phyloP scores from a whole-genome alignment of 2,329 filamentous ascomycete genomes.

The Madurella fahalii region DNA sequence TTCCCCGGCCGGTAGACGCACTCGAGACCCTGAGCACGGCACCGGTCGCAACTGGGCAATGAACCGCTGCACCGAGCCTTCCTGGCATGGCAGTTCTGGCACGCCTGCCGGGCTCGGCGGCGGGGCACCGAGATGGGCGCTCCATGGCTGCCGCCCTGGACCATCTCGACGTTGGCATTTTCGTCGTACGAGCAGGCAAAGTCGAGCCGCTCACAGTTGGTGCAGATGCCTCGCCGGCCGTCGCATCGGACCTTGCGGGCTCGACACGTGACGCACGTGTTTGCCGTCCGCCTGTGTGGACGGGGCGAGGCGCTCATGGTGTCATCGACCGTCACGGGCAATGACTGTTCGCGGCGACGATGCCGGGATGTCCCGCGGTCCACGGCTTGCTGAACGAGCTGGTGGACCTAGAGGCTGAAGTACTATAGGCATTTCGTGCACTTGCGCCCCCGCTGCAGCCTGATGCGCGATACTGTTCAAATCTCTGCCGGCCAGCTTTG shows the following conservation, averaged over 20 bases:
- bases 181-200: conserved; percentile 57
- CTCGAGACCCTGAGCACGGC: conserved; percentile 49
- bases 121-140: conserved; percentile 32
- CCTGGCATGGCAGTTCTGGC: conserved; percentile 53
- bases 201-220: conserved; percentile 55
- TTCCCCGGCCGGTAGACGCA: conserved; percentile 53
- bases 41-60: conserved; percentile 50
- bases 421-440: conserved; percentile 13
- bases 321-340: background rate
- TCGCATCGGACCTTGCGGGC: conserved; percentile 57
- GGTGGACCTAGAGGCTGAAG: conserved; percentile 5
- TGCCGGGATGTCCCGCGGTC: background rate
- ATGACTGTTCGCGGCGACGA: background rate
- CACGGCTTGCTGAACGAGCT: conserved; percentile 4
- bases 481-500: background rate
- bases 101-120: conserved; percentile 55
- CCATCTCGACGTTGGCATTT: conserved; percentile 28
- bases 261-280: conserved; percentile 52
- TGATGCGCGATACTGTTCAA: background rate
- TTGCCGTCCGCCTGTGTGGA: conserved; percentile 24
- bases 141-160: conserved; percentile 14
- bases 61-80: conserved; percentile 58
- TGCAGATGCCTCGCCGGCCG: conserved; percentile 49
- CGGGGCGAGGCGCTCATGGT: conserved; percentile 25
- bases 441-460: background rate